Base-by-base conservation (phyloP, 2,329 filamentous ascomycete genomes). In the Stagonosporopsis cucurbitacearum region DNA sequence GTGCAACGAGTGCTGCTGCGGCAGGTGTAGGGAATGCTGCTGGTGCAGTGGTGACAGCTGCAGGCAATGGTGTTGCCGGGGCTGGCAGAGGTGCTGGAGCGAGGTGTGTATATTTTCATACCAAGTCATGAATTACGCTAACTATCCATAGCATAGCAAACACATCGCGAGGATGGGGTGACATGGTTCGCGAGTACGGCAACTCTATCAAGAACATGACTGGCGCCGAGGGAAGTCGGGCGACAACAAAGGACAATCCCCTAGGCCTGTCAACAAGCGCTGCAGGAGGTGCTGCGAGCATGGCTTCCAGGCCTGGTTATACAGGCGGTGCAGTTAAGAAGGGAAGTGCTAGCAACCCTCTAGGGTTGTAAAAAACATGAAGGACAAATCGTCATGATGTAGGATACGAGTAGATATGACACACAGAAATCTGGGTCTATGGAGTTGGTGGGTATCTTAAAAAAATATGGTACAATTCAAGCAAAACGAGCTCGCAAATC, bases 141-240 rank as follows among this genome's bases (percentile, higher is more conserved):
- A 58, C 40, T 43, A 1, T 32, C 23, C 1, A 30, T 57, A 79
- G 78, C 35, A 76, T 82, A 39, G 67, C 80, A 42, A 75, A 78
- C 54, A 75, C 77, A 3, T 77, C 79, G 2, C 75, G 78, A 37
- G 66, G 68, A 42, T 81, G 79, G 80, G 80, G 78, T 50, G 78
- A 81, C 63, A 72, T 76, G 41, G 77, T 82, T 3, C 76, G 79
- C 37, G 78, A 78, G 36, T 81, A 82, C 55, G 80, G 80, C 23
- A 82, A 82, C 65, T 74, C 75, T 28, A 77, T 82, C 67, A 82
- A 82, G 60, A 80, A 82, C 61, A 66, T 71, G 5, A 77, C 80
- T 1, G 77, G 76, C 32, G 79, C 80, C 1, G 68, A 71, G 3
- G 80, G 80, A 5, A 65, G 73, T 30, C 71, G 80, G 4, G 75